Evolutionary conservation across 2,329 filamentous ascomycete genomes (phyloP), one percentile per base, ranked within the genome.

Genomic region (Cryphonectria japonica): DNA sequence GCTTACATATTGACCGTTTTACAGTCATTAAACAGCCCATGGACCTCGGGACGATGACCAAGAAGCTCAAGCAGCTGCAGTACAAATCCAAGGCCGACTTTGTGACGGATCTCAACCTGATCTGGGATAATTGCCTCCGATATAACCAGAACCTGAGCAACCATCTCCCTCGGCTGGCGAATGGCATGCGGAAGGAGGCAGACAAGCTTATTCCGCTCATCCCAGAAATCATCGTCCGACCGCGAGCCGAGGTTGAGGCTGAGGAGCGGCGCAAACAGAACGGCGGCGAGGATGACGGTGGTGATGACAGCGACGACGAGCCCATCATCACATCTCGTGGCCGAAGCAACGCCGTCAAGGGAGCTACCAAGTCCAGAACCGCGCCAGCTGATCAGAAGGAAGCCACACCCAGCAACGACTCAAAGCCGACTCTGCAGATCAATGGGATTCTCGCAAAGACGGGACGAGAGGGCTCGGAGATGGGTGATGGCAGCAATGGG

Each of bases 291-390:
- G 89, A 93, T 74, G 94, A 95, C 75, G 93, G 87, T 54, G 93
- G 88, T 39, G 95, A 98, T 71, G 95, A 98, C 80, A 97, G 94
- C 75, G 95, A 98, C 77, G 95, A 98, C 78, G 95, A 97, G 81
- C 96, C 96, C 11, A 98, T 99, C 78, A 98, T 98, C 93, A 96
- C 96, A 71, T 98, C 95, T 66, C 89, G 96, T 75, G 96, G 96
- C 68, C 91, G 96, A 61, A 97, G 95, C 79, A 93, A 94, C 22
- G 93, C 89, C 41, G 92, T 93, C 75, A 95, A 93, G 78, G 92
- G 94, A 32, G 90, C 90, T 73, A 95, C 92, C 75, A 90, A 92
- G 76, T 90, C 92, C 29, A 89, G 94, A 67, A 95, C 94, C 77
- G 91, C 92, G 2, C 90, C 89, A 32, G 85, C 88, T 64, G 91